phyloP scores from a whole-genome alignment of 176 grass and related monocot genomes.

The Musa beccarii region DNA sequence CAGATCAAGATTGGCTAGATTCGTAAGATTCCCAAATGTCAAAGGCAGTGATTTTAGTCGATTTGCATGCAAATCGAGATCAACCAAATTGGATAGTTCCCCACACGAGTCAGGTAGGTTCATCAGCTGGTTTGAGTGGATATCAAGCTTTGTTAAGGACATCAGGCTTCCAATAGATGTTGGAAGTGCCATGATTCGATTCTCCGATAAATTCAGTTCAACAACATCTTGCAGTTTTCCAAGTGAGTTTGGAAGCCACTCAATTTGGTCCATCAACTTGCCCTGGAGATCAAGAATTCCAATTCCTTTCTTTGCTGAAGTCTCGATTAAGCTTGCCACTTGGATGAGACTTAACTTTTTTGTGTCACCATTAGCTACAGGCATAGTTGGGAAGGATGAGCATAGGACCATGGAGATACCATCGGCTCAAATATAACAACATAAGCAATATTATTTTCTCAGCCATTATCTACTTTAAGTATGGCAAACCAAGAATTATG shows the following conservation, averaged over 20 bases:
- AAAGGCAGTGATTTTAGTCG: constrained; percentile 61
- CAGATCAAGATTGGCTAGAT: constrained; percentile 57
- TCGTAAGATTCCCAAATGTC: constrained; percentile 71
- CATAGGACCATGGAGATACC: not conserved
- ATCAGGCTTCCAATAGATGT: constrained; percentile 68
- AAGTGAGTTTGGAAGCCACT: constrained; percentile 94
- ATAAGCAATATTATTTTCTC: too few species aligned
- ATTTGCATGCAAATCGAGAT: constrained; percentile 80
- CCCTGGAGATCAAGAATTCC: constrained; percentile 65
- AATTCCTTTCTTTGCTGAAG: constrained; percentile 64
- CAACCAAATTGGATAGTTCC: constrained; percentile 62
- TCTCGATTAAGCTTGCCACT: constrained; percentile 86
- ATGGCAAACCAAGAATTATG: not conserved
- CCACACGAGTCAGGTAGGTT: constrained; percentile 86
- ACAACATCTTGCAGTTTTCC: constrained; percentile 79
- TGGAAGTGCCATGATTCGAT: constrained; percentile 77
- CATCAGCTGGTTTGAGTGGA: constrained; percentile 88
- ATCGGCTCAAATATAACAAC: not conserved
- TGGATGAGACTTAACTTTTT: constrained; percentile 90
- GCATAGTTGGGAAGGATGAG: not conserved
- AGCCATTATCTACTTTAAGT: not conserved
- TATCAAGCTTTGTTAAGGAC: constrained; percentile 70
- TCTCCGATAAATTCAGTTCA: constrained; percentile 82
- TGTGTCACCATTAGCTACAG: constrained; percentile 31
- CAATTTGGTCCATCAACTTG: constrained; percentile 77